Base-by-base conservation (phyloP, 352 stramenopile species). In the Globisporangium polare region DNA sequence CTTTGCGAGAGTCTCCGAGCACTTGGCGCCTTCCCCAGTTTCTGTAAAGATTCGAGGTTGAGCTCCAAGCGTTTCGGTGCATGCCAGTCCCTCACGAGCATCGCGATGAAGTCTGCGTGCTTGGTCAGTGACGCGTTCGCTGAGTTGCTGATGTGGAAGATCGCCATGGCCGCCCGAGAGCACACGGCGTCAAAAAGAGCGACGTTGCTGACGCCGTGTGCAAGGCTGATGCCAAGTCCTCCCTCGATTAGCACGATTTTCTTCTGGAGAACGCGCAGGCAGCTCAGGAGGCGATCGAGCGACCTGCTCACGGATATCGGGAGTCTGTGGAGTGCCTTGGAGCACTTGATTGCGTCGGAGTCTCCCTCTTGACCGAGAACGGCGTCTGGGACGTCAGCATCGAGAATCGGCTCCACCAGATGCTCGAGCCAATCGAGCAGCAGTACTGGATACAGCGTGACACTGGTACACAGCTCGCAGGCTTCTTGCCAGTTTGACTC, bases 361-460 rank as follows among this genome's bases (percentile, higher is more conserved):
- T 60, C 55, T 31, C 63, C 53, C 61, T 65, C 37, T 39, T 58
- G 55, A 1, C 55, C 22, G 39, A 75, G 18, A 37, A 81, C 46
- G 41, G 64, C 65, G 2, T 81, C 73, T 24, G 78, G 47, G 3
- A 85, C 35, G 8, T 75, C 66, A 7, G 47, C 59, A 8, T 62
- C 66, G 27, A 94, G 51, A 13, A 94, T 47, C 1, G 81, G 82
- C 20, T 87, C 78, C 2, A 63, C 59, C 29, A 94, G 72, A 47
- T 94, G 81, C 50, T 94, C 86, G 6, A 94, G 71, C 86, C 86
- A 94, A 46, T 92, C 83, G 4, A 94, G 69, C 27, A 94, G 60
- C 22, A 94, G 68, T n/a, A 78, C 70, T 6, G 75, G 64, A 35
- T 74, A 66, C 52, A 72, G 71, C 0, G 60, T 56, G 6, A 47